Conservation (phyloP, 2,329 filamentous ascomycete species). For the Tolypocladium capitatum region DNA sequence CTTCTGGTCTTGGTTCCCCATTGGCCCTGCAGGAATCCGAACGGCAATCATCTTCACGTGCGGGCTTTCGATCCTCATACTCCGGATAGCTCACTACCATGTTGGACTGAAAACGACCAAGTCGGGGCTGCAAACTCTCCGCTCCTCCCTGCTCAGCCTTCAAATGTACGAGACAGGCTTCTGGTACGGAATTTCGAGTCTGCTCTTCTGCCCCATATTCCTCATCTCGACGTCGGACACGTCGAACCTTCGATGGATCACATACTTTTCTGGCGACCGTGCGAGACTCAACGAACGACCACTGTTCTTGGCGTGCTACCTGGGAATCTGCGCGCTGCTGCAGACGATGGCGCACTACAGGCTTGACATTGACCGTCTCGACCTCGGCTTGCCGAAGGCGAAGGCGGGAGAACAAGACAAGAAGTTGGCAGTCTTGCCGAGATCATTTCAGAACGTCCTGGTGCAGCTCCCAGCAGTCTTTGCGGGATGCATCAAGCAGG, state of each 20-base stretch:
- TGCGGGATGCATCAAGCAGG: conserved; percentile 23
- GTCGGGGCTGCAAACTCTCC: conserved; percentile 53
- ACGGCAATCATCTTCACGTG: conserved; percentile 63
- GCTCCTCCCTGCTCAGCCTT: conserved; percentile 40
- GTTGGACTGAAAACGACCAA: conserved; percentile 58
- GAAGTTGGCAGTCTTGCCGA: conserved; percentile 11
- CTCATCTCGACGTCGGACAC: conserved; percentile 52
- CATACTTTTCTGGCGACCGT: conserved; percentile 56
- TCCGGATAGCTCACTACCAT: conserved; percentile 76
- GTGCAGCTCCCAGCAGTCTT: conserved; percentile 26
- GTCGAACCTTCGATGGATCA: conserved; percentile 59
- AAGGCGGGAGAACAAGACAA: conserved; percentile 10
- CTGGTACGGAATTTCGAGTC: conserved; percentile 68
- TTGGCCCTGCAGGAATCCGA: conserved; percentile 63
- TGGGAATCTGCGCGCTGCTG: conserved; percentile 53
- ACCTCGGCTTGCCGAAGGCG: conserved; percentile 15
- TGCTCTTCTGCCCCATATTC: conserved; percentile 69
- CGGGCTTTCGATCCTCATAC: conserved; percentile 64
- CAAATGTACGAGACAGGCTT: conserved; percentile 56
- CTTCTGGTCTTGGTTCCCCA: conserved; percentile 76
- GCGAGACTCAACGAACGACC: conserved; percentile 74
- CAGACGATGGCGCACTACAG: conserved; percentile 60
- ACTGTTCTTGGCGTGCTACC: conserved; percentile 62
- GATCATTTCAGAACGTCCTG: conserved; percentile 21
- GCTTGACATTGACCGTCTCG: conserved; percentile 58